Evolutionary conservation across 345 rosid genomes (phyloP).

Genomic region (Diplotaxis tenuifolia): DNA sequence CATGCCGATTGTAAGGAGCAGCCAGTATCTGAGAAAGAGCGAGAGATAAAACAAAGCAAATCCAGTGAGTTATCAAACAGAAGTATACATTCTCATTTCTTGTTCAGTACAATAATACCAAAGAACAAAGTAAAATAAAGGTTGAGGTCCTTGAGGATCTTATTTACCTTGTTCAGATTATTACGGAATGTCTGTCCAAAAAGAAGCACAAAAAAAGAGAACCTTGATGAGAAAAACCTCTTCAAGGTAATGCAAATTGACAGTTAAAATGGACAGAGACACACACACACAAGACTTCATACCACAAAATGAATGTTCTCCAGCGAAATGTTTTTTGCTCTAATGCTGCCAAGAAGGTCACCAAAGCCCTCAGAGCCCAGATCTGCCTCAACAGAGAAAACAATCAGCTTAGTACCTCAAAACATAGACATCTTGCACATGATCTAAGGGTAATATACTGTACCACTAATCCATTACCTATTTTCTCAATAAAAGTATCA

Average conservation of each 20-base stretch:
- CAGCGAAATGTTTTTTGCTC: constrained; percentile 75
- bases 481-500: constrained; percentile 77
- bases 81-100: background rate
- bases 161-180: constrained; percentile 87
- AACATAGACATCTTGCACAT: background rate
- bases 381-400: constrained; percentile 46
- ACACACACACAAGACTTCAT: constrained; percentile 30
- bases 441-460: constrained; percentile 5
- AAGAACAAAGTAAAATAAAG: background rate
- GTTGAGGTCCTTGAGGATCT: constrained; percentile 19
- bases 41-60: constrained; percentile 7
- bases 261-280: constrained; percentile 9
- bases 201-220: constrained; percentile 5
- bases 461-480: constrained; percentile 54
- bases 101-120: background rate
- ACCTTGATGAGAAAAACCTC: constrained; percentile 36
- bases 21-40: constrained; percentile 63
- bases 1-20: constrained; percentile 77
- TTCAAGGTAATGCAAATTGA: background rate
- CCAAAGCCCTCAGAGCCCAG: constrained; percentile 91
- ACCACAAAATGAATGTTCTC: constrained; percentile 99
- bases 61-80: background rate
- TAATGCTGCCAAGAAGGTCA: constrained; percentile 74
- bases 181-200: constrained; percentile 76
- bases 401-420: constrained; percentile 25